A percentile compares a stretch with the other conserved stretches of the same genome.
phyloP scores from a whole-genome alignment of 805 yeast genomes.

The Candida berthetii region DNA sequence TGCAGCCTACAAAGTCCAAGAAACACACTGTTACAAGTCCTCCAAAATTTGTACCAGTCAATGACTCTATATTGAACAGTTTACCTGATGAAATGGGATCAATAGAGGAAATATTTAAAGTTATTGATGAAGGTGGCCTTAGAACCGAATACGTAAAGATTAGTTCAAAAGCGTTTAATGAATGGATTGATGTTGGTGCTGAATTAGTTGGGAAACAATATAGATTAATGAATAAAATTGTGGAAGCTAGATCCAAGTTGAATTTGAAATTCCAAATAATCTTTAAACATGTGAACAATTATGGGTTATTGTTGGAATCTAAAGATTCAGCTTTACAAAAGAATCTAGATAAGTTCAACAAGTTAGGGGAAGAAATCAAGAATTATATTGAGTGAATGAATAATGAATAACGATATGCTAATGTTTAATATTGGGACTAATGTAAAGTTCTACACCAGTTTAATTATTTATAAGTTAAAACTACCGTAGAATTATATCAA shows the following conservation, averaged over 20 bases:
- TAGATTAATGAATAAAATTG: constrained; percentile 25
- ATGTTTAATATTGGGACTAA: too few species aligned
- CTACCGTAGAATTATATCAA: constrained; percentile 4
- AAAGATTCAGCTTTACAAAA: constrained; percentile 26
- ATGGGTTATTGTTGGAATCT: constrained; percentile 25
- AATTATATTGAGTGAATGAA: constrained; percentile 24
- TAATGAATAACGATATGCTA: too few species aligned
- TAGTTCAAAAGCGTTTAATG: constrained; percentile 18
- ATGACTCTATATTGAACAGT: not conserved
- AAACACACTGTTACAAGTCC: not conserved
- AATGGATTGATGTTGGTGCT: constrained; percentile 34
- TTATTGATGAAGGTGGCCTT: constrained; percentile 5
- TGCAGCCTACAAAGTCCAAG: not conserved
- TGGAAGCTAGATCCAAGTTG: constrained; percentile 31
- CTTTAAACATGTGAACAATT: constrained; percentile 28
- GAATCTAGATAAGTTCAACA: constrained; percentile 29
- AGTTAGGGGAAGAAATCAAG: constrained; percentile 35
- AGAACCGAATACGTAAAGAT: constrained; percentile 19
- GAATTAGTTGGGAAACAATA: constrained; percentile 26
- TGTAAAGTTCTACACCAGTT: not conserved
- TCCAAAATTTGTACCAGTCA: not conserved
- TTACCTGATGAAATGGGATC: not conserved
- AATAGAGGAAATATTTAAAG: not conserved
- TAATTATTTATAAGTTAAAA: not conserved
- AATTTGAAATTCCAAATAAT: constrained; percentile 31